Evolutionary conservation across 2,329 filamentous ascomycete species (phyloP).

Genomic region (Paecilomyces dactylethromorphus): DNA sequence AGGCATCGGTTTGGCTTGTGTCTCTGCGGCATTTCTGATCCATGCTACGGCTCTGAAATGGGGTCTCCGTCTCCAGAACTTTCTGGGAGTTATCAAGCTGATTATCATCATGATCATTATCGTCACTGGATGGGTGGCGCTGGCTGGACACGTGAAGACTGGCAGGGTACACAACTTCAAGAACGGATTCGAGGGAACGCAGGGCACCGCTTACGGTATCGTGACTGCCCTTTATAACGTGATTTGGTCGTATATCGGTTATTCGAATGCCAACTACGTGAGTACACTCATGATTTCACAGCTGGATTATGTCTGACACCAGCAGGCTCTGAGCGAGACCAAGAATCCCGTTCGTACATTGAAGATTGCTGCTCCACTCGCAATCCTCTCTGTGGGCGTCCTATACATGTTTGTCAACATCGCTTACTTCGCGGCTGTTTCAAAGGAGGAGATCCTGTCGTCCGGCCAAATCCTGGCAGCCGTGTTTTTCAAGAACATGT

Average conservation of each 20-base stretch:
- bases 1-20: constrained; percentile 41
- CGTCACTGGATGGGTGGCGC: constrained; percentile 34
- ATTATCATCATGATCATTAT: constrained; percentile 44
- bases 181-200: constrained; percentile 32
- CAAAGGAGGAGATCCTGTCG: constrained; percentile 48
- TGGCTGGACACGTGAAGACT: constrained; percentile 31
- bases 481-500: constrained; percentile 55
- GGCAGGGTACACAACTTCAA: constrained; percentile 31
- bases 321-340: constrained; percentile 46
- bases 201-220: constrained; percentile 39
- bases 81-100: constrained; percentile 45
- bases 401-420: constrained; percentile 54
- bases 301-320: constrained; percentile 7
- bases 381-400: constrained; percentile 48
- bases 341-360: constrained; percentile 53
- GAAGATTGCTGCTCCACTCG: constrained; percentile 50
- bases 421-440: constrained; percentile 54
- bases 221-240: constrained; percentile 57
- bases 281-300: constrained; percentile 11
- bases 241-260: constrained; percentile 56
- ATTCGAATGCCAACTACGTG: constrained; percentile 57
- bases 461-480: constrained; percentile 52
- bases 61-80: constrained; percentile 44
- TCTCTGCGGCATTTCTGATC: constrained; percentile 42
- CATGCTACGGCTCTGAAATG: constrained; percentile 42